phyloP scores from a whole-genome alignment of 106 monocot species.

The Dioscorea alata region DNA sequence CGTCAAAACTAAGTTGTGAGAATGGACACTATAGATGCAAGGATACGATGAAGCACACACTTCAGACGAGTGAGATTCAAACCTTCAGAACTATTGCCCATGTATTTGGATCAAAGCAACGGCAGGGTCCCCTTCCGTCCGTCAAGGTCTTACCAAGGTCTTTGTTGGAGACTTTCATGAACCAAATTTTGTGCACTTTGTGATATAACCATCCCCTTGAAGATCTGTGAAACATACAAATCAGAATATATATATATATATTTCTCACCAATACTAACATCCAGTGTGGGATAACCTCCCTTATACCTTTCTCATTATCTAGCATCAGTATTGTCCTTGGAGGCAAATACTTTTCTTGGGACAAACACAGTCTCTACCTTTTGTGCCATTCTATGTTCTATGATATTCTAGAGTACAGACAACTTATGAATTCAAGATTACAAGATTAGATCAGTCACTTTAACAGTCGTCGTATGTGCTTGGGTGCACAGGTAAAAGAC shows the following conservation, averaged over 20 bases:
- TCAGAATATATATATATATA: not conserved
- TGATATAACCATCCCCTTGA: conserved; percentile 81
- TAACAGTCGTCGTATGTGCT: no score
- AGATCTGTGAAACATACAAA: conserved; percentile 20
- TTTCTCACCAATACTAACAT: no score
- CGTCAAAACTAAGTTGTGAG: conserved; percentile 1
- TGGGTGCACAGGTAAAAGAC: no score
- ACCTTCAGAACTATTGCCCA: conserved; percentile 84
- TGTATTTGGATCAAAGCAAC: conserved; percentile 66
- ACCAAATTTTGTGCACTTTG: conserved; percentile 65
- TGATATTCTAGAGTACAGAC: no score
- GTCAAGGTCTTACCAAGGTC: conserved; percentile 68
- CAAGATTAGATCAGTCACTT: no score
- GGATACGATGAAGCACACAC: not conserved
- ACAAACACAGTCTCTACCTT: no score
- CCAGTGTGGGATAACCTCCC: no score
- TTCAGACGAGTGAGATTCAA: not conserved
- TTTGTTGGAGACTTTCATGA: conserved; percentile 54
- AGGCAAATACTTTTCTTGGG: no score
- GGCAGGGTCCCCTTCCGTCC: conserved; percentile 72
- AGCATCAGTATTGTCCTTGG: no score
- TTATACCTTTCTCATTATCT: no score
- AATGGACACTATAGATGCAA: not conserved
- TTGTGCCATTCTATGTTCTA: no score
- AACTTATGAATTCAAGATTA: no score